Evolutionary conservation across 306 rosid genomes (phyloP), one percentile per base, ranked within the genome.

Genomic region (Morella rubra): DNA sequence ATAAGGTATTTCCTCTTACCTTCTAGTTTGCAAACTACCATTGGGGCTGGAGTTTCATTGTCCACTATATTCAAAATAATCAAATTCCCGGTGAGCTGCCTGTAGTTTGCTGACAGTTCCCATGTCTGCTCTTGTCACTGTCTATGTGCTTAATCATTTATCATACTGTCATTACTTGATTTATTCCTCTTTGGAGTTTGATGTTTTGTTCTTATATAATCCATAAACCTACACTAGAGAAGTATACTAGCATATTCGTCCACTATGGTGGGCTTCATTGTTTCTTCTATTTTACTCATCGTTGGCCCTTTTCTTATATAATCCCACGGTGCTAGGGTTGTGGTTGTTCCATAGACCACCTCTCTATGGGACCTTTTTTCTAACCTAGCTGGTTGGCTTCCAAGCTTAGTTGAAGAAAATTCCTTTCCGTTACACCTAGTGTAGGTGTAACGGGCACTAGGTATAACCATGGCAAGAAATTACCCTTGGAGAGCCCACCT

Each of bases 1-100:
- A 95, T 73, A 89, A 95, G 99, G 99, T 94, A 80, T 47, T 80
- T 24, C 9, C 6, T 3, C 71, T 67, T 80, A 20, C 71, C 58
- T 51, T 14, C 24, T 4, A 40, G 44, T 40, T 45, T 74, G 37
- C 55, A 68, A 56, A 55, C 44, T 54, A 58, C 77, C 18, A 37
- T 66, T 7, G 49, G 16, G 70, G 71, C 18, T 55, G 47, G 20
- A 49, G 47, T 50, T 51, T 46, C 14, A 50, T 50, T 71, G 1
- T 51, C 55, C 44, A 27, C 58, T 37, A 5, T 24, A 51, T 18
- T 50, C 5, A 51, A 27, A 18, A 51, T 20, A 71, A 69, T 61
- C 50, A 66, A 24, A 27, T 9, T 32, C 47, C 59, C 16, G 19
- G 7, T 6, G 5, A 68, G 16, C 52, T 44, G 13, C 69, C 8